These are phyloP conservation scores for Solanum acaule DNA, from an alignment of 257 asterid species.

Conservation along the genomic window DNA sequence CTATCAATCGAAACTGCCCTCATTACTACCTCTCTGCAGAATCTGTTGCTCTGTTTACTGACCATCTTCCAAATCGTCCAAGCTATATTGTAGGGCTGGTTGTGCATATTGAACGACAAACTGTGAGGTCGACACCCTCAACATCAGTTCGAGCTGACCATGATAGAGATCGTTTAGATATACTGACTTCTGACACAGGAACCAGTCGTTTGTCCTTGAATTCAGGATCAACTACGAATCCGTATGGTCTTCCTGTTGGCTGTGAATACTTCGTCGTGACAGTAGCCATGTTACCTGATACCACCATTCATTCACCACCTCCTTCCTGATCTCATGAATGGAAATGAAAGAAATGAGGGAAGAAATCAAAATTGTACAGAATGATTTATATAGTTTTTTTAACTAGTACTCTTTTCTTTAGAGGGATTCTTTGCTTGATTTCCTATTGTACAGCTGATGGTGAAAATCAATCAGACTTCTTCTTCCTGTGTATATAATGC, in stretches of 20 bases:
- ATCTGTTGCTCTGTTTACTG: slow-evolving; percentile 75
- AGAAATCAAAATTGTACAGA: slow-evolving; percentile 45
- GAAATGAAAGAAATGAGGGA: slow-evolving; percentile 74
- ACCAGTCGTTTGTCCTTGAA: slow-evolving; percentile 26
- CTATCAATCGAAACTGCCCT: slow-evolving; percentile 68
- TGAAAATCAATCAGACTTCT: background rate
- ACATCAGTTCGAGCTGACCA: slow-evolving; percentile 26
- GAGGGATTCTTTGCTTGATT: slow-evolving; percentile 13
- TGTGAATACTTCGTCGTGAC: slow-evolving; percentile 88
- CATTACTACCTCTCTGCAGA: slow-evolving; percentile 81
- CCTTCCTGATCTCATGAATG: slow-evolving; percentile 84
- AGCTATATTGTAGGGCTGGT: slow-evolving; percentile 76
- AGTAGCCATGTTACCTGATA: slow-evolving; percentile 87
- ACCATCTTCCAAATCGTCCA: slow-evolving; percentile 66
- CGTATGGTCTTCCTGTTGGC: slow-evolving; percentile 62
- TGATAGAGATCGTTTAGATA: slow-evolving; percentile 24
- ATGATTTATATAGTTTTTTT: background rate
- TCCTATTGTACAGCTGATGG: slow-evolving; percentile 2
- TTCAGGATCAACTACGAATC: slow-evolving; percentile 28
- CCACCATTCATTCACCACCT: slow-evolving; percentile 52
- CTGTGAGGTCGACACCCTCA: slow-evolving; percentile 35
- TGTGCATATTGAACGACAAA: slow-evolving; percentile 77
- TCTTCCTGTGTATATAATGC: background rate
- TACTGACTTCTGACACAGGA: slow-evolving; percentile 35
- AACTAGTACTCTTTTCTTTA: slow-evolving; percentile 1